Percentiles rank a stretch among this genome's conserved stretches.
Evolutionary conservation across 1,284 basidiomycete genomes (phyloP).

Genomic region (Ceraceosorus guamensis): DNA sequence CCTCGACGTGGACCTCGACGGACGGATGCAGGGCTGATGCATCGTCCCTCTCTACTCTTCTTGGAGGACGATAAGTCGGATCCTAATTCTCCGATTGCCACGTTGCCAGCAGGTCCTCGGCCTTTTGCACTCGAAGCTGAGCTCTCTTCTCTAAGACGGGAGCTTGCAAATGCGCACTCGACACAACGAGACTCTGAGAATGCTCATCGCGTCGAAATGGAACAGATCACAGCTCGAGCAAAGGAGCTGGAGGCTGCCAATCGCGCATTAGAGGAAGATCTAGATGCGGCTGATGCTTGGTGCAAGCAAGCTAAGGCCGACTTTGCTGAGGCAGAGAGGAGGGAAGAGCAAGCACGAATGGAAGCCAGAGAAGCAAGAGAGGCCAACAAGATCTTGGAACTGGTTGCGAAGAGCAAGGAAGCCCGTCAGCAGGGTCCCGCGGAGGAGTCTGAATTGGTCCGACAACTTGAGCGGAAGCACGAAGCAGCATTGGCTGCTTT

Average conservation of each 20-base stretch:
- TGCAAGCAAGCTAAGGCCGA: constrained; percentile 15
- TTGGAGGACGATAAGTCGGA: neutral
- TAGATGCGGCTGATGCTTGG: constrained; percentile 23
- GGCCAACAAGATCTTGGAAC: constrained; percentile 21
- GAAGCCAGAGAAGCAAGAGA: constrained; percentile 15
- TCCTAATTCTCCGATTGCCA: neutral
- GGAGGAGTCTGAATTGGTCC: constrained; percentile 1
- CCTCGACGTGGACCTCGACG: constrained; percentile 1
- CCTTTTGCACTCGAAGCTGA: constrained; percentile 36
- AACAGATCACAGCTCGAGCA: constrained; percentile 1
- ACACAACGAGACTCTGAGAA: constrained; percentile 6
- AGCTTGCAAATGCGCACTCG: constrained; percentile 12
- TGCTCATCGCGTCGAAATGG: constrained; percentile 12
- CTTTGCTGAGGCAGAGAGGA: neutral
- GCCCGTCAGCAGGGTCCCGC: neutral
- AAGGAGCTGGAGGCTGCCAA: constrained; percentile 19
- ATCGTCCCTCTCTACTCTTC: neutral
- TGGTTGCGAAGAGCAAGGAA: constrained; percentile 13
- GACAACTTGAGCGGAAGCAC: neutral
- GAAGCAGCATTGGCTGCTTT: neutral
- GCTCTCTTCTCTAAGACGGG: constrained; percentile 23
- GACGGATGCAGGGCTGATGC: constrained; percentile 7
- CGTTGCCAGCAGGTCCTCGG: constrained; percentile 5
- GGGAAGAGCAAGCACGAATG: constrained; percentile 15
- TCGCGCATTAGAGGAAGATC: constrained; percentile 9